Conservation (phyloP, 306 rosid genomes). For the Cucurbita pepo region DNA sequence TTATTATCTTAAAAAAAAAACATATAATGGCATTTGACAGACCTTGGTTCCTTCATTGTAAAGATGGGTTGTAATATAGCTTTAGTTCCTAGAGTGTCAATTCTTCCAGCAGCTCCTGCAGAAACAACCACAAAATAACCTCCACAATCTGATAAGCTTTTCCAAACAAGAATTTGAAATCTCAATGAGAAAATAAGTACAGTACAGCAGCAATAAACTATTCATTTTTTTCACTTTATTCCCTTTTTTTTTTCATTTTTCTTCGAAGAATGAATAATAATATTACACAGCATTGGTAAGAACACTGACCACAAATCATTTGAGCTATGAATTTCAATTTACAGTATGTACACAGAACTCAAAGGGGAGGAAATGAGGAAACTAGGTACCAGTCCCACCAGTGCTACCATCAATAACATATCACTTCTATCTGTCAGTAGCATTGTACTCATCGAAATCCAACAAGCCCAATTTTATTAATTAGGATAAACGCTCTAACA, state of each 20-base stretch:
- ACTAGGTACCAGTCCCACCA: conserved; percentile 28
- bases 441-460: conserved; percentile 27
- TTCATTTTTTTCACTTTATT: conserved; percentile 10
- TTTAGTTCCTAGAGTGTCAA: background rate
- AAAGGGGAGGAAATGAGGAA: conserved; percentile 23
- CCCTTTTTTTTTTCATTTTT: conserved; percentile 13
- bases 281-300: conserved; percentile 36
- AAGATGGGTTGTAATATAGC: background rate
- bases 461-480: conserved; percentile 9
- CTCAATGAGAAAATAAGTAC: background rate
- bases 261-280: conserved; percentile 35
- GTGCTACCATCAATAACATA: conserved; percentile 16
- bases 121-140: background rate
- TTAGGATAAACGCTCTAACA: background rate
- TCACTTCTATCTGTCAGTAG: conserved; percentile 57
- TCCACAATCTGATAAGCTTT: background rate
- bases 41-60: background rate
- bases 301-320: conserved; percentile 46
- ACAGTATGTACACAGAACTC: conserved; percentile 60
- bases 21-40: background rate
- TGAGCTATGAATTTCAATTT: conserved; percentile 40
- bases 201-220: conserved; percentile 9
- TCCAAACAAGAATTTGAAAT: background rate
- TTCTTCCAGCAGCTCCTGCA: background rate
- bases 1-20: background rate